Base-by-base conservation (phyloP, 2,329 filamentous ascomycete species). In the Exophiala alcalophila region DNA sequence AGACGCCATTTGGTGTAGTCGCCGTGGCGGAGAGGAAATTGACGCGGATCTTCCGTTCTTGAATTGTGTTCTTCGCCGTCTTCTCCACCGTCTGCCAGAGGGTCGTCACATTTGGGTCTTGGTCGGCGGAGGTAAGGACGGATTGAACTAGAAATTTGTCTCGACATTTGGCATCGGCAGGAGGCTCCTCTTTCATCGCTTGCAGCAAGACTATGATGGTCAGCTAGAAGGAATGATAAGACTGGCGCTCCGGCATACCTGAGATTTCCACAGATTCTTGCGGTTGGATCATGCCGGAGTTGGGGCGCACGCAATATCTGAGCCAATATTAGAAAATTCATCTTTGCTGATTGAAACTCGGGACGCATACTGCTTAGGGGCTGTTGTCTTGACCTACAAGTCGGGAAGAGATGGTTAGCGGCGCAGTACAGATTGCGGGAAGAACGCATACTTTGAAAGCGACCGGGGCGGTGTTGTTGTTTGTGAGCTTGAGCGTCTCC, bases 61-160 rank as follows among this genome's bases (percentile, higher is more conserved):
- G 81, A 47, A 98, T 83, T 15, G 78, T 74, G 10, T 76, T 73
- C 70, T 94, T 97, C 44, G 86, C 77, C 7, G 76, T 77, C 61
- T 82, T 78, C 73, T 92, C 72, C 62, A 84, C 73, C 78, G 76
- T 72, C 56, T 73, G 80, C 81, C 90, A 94, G 85, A 96, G 87
- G 31, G 86, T 78, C 34, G 83, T 76, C 50, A 94, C 81, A 62
- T 84, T 94, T 46, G 76, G 74, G 59, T 95, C 88, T 69, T 89
- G 86, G 61, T 94, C 86, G 52, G 81, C 75, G 15, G 84, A 83
- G 54, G 96, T 86, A 37, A 81, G 75, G 34, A 94, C 86, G 18
- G 90, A 94, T 69, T 97, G 91, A 24, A 97, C 91, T 40, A 97
- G 79, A 67, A 97, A 97, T 73, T 97, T 97, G 77, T 97, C 91